Evolutionary conservation across 2,329 filamentous ascomycete species (phyloP).

Genomic region (Colletotrichum magnum): DNA sequence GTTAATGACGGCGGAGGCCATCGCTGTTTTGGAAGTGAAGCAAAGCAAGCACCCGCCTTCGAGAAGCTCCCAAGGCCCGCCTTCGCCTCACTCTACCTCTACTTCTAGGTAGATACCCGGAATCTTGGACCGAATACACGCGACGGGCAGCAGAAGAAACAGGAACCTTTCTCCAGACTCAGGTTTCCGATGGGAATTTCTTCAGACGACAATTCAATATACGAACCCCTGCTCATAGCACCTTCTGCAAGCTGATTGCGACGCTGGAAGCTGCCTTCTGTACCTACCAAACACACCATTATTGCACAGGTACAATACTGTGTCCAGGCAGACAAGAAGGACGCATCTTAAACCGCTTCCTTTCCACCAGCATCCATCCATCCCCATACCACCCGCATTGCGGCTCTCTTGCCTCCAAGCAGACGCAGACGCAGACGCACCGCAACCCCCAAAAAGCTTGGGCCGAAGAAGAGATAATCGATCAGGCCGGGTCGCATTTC

Average conservation of each 20-base stretch:
- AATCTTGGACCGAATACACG: slow-evolving; percentile 7
- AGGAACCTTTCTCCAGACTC: slow-evolving; percentile 1
- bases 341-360: too few relatives aligned
- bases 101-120: too few relatives aligned
- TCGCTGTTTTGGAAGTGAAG: slow-evolving; percentile 2
- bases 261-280: neutral
- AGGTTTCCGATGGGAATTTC: neutral
- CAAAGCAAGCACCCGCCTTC: neutral
- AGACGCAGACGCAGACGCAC: slow-evolving; percentile 3
- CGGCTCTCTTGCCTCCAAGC: slow-evolving; percentile 7
- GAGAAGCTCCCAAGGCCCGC: slow-evolving; percentile 6
- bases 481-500: neutral
- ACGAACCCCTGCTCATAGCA: slow-evolving; percentile 35
- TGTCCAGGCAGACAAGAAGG: too few relatives aligned
- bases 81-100: neutral
- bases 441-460: slow-evolving; percentile 10
- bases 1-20: slow-evolving; percentile 9
- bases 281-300: too few relatives aligned
- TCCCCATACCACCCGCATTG: slow-evolving; percentile 10
- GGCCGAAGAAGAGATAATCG: neutral
- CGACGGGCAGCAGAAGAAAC: neutral
- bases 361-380: neutral
- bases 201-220: slow-evolving; percentile 29
- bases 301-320: neutral
- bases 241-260: neutral